phyloP scores from a whole-genome alignment of 2,329 filamentous ascomycete genomes.

The Fusarium sp. region DNA sequence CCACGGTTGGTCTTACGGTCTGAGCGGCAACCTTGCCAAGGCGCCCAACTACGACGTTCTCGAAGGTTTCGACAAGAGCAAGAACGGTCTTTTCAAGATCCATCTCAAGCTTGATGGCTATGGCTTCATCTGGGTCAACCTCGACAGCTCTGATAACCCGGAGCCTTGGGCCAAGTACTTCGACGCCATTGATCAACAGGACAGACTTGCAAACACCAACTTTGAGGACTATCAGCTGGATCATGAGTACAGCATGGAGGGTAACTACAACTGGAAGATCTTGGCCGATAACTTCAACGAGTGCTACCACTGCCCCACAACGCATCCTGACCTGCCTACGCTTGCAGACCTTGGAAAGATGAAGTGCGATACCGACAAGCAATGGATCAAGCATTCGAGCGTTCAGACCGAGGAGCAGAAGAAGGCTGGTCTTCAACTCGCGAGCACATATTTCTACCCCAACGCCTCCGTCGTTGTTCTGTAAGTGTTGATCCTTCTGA shows the following conservation, averaged over 20 bases:
- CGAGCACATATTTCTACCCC: conserved; percentile 35
- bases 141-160: conserved; percentile 59
- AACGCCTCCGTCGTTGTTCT: conserved; percentile 31
- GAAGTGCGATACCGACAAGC: conserved; percentile 25
- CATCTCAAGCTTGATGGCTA: conserved; percentile 63
- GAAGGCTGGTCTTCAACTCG: conserved; percentile 23
- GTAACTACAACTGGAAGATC: conserved; percentile 69
- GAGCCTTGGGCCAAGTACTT: conserved; percentile 65
- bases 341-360: conserved; percentile 30
- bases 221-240: conserved; percentile 64
- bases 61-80: conserved; percentile 63
- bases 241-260: conserved; percentile 65
- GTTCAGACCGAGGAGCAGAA: conserved; percentile 28
- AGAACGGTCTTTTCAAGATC: conserved; percentile 66
- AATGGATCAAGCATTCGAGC: conserved; percentile 32
- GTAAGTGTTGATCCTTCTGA: not conserved
- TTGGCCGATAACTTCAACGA: conserved; percentile 73
- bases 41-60: conserved; percentile 65
- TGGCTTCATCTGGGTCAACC: conserved; percentile 69
- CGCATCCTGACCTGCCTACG: conserved; percentile 30
- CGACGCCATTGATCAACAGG: conserved; percentile 57
- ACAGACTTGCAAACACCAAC: conserved; percentile 50
- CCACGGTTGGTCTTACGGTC: conserved; percentile 70
- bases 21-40: conserved; percentile 67
- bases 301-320: conserved; percentile 37